These are phyloP conservation scores for Globisporangium emineosum DNA, from an alignment of 352 stramenopile genomes.

Conservation along the genomic window DNA sequence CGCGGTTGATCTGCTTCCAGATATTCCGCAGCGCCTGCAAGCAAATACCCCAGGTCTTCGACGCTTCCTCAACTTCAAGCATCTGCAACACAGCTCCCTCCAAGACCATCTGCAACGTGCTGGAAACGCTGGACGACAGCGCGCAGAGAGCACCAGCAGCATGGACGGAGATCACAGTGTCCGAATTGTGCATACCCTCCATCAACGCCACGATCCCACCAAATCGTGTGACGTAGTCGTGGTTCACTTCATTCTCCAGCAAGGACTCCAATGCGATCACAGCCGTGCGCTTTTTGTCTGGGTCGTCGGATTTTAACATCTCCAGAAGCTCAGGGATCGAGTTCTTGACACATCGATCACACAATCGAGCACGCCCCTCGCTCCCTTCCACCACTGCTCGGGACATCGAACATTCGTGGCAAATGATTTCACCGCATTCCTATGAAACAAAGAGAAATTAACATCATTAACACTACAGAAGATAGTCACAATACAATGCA, in stretches of 20 bases:
- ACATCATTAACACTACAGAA: neutral
- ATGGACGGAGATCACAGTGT: constrained; percentile 65
- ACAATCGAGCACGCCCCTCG: constrained; percentile 75
- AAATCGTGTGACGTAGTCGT: constrained; percentile 80
- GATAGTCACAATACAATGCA: neutral
- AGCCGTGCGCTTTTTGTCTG: constrained; percentile 60
- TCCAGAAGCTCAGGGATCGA: constrained; percentile 72
- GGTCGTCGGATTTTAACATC: constrained; percentile 47
- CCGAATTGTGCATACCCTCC: constrained; percentile 60
- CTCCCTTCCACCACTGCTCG: constrained; percentile 78
- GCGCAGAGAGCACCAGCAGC: constrained; percentile 75
- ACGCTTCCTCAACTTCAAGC: constrained; percentile 79
- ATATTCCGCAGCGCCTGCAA: constrained; percentile 82
- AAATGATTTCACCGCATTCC: constrained; percentile 88
- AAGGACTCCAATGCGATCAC: constrained; percentile 79
- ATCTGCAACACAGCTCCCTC: constrained; percentile 88
- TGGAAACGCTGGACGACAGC: constrained; percentile 74
- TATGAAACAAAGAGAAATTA: constrained; percentile 16
- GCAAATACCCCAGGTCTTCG: constrained; percentile 76
- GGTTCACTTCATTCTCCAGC: constrained; percentile 82
- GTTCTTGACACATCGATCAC: constrained; percentile 80
- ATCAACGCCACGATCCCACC: constrained; percentile 72
- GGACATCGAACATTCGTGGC: constrained; percentile 82
- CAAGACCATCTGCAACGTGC: constrained; percentile 83
- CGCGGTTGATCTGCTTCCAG: constrained; percentile 86